Conservation (phyloP, 257 asterid species). For the Nicotiana obtusifolia region DNA sequence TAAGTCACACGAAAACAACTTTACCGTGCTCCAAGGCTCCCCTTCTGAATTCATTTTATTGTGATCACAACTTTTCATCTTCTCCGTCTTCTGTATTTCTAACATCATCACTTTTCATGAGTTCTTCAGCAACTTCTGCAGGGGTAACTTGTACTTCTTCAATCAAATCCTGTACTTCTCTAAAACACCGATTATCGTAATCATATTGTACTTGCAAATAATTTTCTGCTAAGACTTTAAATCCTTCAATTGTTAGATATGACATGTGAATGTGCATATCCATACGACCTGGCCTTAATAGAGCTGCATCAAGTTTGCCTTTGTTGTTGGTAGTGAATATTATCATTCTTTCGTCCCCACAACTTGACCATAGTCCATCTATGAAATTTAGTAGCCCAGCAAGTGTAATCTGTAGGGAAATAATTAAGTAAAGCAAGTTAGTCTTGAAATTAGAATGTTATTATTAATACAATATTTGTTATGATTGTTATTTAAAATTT, state of each 20-base stretch:
- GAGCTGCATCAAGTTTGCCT: slow-evolving; percentile 61
- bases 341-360: slow-evolving; percentile 70
- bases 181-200: slow-evolving; percentile 15
- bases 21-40: no score
- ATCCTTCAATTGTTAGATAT: slow-evolving; percentile 46
- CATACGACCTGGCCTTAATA: slow-evolving; percentile 76
- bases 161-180: slow-evolving; percentile 33
- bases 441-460: no score
- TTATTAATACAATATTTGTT: no score
- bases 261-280: slow-evolving; percentile 78
- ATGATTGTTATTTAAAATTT: no score
- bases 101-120: slow-evolving; percentile 22
- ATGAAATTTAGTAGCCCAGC: slow-evolving; percentile 70
- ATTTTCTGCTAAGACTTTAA: slow-evolving; percentile 42
- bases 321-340: slow-evolving; percentile 69
- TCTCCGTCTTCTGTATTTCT: no score
- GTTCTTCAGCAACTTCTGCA: slow-evolving; percentile 24
- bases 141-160: slow-evolving; percentile 16
- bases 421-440: no score
- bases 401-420: slow-evolving; percentile 39
- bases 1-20: no score
- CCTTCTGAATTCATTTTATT: no score
- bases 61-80: no score
- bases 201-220: slow-evolving; percentile 31
- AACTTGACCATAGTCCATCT: slow-evolving; percentile 83